These are phyloP conservation scores for Lolium perenne DNA, from an alignment of 176 grass and related monocot genomes.

Conservation along the genomic window DNA sequence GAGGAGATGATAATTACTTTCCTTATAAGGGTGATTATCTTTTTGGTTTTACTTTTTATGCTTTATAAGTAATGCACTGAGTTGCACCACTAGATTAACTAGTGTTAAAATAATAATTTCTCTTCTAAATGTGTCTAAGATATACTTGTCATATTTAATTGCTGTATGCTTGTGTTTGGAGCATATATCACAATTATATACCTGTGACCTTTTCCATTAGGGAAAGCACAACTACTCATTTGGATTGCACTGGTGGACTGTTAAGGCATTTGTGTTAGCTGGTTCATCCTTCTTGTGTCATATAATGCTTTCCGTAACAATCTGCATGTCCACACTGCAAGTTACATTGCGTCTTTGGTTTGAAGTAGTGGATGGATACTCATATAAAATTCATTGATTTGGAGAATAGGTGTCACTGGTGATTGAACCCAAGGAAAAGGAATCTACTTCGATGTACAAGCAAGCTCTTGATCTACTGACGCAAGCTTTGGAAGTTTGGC, in stretches of 20 bases:
- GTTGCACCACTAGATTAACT: background rate
- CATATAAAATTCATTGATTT: constrained; percentile 37
- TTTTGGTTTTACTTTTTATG: background rate
- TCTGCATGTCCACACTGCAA: background rate
- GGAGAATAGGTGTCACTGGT: constrained; percentile 82
- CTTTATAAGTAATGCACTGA: constrained; percentile 21
- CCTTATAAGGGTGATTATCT: constrained; percentile 80
- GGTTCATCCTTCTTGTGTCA: background rate
- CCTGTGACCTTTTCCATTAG: background rate
- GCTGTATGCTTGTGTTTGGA: constrained; percentile 1
- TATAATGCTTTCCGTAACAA: constrained; percentile 3
- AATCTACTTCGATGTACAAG: constrained; percentile 93
- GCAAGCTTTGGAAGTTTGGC: constrained; percentile 97
- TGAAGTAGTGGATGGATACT: constrained; percentile 8
- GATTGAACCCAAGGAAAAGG: constrained; percentile 96
- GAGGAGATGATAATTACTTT: constrained; percentile 99
- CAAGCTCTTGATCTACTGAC: constrained; percentile 95
- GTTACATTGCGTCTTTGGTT: background rate
- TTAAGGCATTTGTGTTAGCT: constrained; percentile 1
- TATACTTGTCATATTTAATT: background rate
- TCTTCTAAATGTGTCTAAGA: constrained; percentile 31
- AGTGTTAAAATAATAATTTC: background rate
- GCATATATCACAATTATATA: background rate
- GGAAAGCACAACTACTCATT: background rate
- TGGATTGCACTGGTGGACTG: background rate